phyloP scores from a whole-genome alignment of 2,329 filamentous ascomycete species.

The Nemania sp. region DNA sequence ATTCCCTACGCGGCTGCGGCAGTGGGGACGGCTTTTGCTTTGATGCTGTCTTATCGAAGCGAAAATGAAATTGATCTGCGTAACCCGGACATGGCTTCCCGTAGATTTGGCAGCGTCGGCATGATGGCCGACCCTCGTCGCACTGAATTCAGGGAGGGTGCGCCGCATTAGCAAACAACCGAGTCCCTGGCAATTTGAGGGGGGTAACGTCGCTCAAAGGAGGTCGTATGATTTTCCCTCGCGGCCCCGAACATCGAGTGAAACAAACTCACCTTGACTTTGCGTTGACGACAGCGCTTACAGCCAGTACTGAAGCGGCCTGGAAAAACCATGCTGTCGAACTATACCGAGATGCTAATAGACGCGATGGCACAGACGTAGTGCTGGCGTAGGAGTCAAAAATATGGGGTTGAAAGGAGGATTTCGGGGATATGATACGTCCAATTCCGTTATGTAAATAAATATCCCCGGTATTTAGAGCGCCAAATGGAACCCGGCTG shows the following conservation, averaged over 20 bases:
- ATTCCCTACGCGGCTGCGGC: background rate
- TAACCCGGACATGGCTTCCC: slow-evolving; percentile 25
- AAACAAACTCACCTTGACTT: slow-evolving; percentile 23
- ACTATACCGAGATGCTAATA: slow-evolving; percentile 9
- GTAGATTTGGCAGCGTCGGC: slow-evolving; percentile 24
- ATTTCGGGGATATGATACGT: slow-evolving; percentile 9
- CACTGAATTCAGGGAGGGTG: slow-evolving; percentile 14
- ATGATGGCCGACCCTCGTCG: slow-evolving; percentile 22
- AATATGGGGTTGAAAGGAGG: slow-evolving; percentile 18
- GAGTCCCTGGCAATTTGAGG: background rate
- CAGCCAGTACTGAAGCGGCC: slow-evolving; percentile 27
- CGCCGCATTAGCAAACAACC: slow-evolving; percentile 14
- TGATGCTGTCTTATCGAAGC: slow-evolving; percentile 21
- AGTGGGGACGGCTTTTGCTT: slow-evolving; percentile 10
- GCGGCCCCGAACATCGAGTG: background rate
- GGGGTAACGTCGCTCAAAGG: too few relatives aligned
- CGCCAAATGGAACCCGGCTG: slow-evolving; percentile 1
- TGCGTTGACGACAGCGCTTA: slow-evolving; percentile 24
- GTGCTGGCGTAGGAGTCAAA: slow-evolving; percentile 1
- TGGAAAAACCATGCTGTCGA: slow-evolving; percentile 25
- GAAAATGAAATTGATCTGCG: slow-evolving; percentile 27
- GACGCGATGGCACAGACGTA: background rate
- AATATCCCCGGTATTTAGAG: slow-evolving; percentile 1
- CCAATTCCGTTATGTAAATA: background rate
- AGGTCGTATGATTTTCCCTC: too few relatives aligned